Evolutionary conservation across 495 filamentous ascomycete genomes (phyloP), one percentile per base, ranked within the genome.

Genomic region (Podospora pseudopauciseta): DNA sequence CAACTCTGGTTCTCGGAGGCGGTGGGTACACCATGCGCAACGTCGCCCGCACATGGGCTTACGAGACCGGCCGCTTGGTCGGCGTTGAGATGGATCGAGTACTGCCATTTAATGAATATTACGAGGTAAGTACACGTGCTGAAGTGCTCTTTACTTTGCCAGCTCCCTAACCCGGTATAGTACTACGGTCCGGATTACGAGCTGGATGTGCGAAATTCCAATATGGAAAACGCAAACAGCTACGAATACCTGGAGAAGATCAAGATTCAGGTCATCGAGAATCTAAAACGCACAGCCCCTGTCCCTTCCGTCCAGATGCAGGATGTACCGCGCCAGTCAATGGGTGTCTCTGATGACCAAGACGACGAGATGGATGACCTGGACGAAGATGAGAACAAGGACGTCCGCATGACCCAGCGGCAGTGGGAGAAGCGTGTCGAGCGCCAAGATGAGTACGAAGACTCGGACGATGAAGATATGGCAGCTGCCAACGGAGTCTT

Each of bases 11-110:
- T 7, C 85, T 99, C 13, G 95, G 95, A 49, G 95, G 95, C 49
- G 95, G 95, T 72, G 95, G 95, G 23, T 99, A 99, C 77, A 99
- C 96, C 7, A 99, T 99, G 95, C 88, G 95, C 30, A 99, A 99
- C 69, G 95, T 99, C 32, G 92, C 94, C 23, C 89, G 96, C 66
- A 97, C 95, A 5, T 99, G 95, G 95, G 94, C 95, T 5, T 98
- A 88, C 75, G 95, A 99, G 77, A 98, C 95, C 5, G 96, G 96
- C 68, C 84, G 92, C 34, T 86, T 98, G 20, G 92, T 98, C 18
- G 92, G 91, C 39, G 86, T 92, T 28, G 85, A 89, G 62, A 89
- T 99, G 81, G 85, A 85, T 16, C 84, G 90, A 1, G 88, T 92
- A 2, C 83, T 99, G n/a, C 95, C 95, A 0, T 99, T 91, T 76